phyloP scores from a whole-genome alignment of 768 basidiomycete genomes.

The Leccinum pellstonianum region DNA sequence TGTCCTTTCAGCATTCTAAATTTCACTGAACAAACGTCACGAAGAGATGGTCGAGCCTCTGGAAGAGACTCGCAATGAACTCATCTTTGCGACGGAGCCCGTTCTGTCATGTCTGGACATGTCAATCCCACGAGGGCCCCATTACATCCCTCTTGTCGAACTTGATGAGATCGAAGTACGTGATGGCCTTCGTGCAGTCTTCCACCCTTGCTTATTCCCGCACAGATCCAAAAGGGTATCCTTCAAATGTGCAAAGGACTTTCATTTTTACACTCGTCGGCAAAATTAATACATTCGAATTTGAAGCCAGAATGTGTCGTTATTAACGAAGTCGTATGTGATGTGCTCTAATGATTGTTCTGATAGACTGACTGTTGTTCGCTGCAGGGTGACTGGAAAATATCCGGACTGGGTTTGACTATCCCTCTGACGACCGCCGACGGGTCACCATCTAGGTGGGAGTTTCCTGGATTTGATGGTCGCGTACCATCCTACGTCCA shows the following conservation, averaged over 20 bases:
- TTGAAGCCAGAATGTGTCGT: slow-evolving; percentile 83
- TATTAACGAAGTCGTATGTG: slow-evolving; percentile 80
- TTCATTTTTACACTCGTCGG: slow-evolving; percentile 88
- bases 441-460: slow-evolving; percentile 79
- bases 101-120: slow-evolving; percentile 78
- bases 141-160: slow-evolving; percentile 62
- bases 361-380: not conserved
- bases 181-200: slow-evolving; percentile 7
- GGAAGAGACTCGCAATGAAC: slow-evolving; percentile 86
- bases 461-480: slow-evolving; percentile 86
- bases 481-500: slow-evolving; percentile 79
- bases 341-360: slow-evolving; percentile 6
- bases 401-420: slow-evolving; percentile 85
- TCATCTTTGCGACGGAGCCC: slow-evolving; percentile 93
- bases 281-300: slow-evolving; percentile 90
- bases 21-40: slow-evolving; percentile 5
- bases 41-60: slow-evolving; percentile 96
- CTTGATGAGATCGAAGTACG: slow-evolving; percentile 94
- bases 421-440: slow-evolving; percentile 69
- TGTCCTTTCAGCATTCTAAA: slow-evolving; percentile 13
- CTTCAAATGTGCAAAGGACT: slow-evolving; percentile 90
- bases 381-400: slow-evolving; percentile 95
- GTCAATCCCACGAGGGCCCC: slow-evolving; percentile 65
- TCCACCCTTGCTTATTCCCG: slow-evolving; percentile 8
- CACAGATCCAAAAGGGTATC: slow-evolving; percentile 92